These are phyloP conservation scores for Meripilus lineatus DNA, from an alignment of 1,284 basidiomycete genomes.

Conservation along the genomic window DNA sequence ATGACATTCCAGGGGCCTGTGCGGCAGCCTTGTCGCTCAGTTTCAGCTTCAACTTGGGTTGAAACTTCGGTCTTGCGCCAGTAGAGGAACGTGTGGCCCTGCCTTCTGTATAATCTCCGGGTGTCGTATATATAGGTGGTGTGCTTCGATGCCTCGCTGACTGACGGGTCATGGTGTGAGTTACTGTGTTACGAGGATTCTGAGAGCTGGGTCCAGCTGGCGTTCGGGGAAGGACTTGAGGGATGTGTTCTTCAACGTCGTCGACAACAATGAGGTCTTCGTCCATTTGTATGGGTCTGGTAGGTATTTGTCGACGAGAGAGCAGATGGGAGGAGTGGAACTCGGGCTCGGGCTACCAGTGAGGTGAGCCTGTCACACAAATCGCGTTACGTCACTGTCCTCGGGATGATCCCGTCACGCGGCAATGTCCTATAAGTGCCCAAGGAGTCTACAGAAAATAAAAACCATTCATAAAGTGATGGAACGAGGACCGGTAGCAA, in stretches of 20 bases:
- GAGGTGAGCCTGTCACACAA: background rate
- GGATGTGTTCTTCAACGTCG: slow-evolving; percentile 40
- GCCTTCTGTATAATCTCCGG: slow-evolving; percentile 21
- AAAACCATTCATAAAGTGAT: no score
- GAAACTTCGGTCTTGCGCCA: slow-evolving; percentile 39
- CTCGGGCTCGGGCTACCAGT: background rate
- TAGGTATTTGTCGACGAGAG: background rate
- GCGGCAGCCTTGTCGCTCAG: slow-evolving; percentile 75
- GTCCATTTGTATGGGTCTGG: slow-evolving; percentile 25
- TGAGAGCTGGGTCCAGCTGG: slow-evolving; percentile 12
- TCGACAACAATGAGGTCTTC: slow-evolving; percentile 66
- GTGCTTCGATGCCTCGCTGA: slow-evolving; percentile 23
- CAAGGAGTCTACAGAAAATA: no score
- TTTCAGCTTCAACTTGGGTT: slow-evolving; percentile 81
- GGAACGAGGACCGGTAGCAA: no score
- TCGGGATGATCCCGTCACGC: background rate
- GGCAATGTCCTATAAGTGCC: no score
- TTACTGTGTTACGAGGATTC: slow-evolving; percentile 13
- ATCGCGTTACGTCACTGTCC: background rate
- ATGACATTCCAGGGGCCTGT: slow-evolving; percentile 74
- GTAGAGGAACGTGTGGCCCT: slow-evolving; percentile 35
- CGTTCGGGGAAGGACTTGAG: slow-evolving; percentile 11
- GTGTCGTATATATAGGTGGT: slow-evolving; percentile 16
- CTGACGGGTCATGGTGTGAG: slow-evolving; percentile 11
- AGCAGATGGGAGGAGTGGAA: background rate